Evolutionary conservation across 2,329 filamentous ascomycete genomes (phyloP), one percentile per base, ranked within the genome.

Genomic region (Trichoderma hamatum): DNA sequence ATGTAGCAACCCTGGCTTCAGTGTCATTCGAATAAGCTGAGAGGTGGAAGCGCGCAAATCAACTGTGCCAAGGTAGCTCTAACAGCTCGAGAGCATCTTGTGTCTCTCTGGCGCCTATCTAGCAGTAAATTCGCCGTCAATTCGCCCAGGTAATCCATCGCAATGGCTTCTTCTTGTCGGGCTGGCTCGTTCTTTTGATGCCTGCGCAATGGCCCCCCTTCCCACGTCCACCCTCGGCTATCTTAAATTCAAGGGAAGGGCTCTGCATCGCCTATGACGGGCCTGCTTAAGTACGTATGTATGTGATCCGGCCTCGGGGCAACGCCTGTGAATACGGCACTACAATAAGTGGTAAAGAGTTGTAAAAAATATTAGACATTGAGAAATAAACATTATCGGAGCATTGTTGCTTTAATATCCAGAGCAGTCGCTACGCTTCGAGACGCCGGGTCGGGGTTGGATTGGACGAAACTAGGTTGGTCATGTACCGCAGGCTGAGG

Each of bases 401-500:
- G 24, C 28, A 36, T 36, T 3, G 32, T 51, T 28, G 49, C 5
- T 19, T 46, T 10, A 36, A 36, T 36, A 34, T 54, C 11, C 30
- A 9, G 52, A 32, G 11, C 32, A 21, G 16, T 43, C 39, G 39
- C 34, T 36, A 67, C n/a, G 63, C 54, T 32, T 67, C 63, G 63
- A 67, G 63, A 26, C 63, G 63, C 58, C 63, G 63, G 6, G 63
- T 67, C 54, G 63, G 52, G 39, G 54, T 28, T 28, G 63, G 58
- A 9, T 67, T 67, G 63, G 63, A 67, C 3, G 63, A 67, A 39
- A 67, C 63, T 13, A 67, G 39, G 34, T 58, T 46, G 54, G 63
- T 67, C 63, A 67, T 67, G 63, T 67, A 67, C 54, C 39, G 63
- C 16, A 67, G 63, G 39, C 63, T 54, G 54, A 67, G 63, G 30